A percentile compares a stretch with the other conserved stretches of the same genome.
Evolutionary conservation across 1,284 basidiomycete species (phyloP).

Genomic region (Hymenochaete sp.): DNA sequence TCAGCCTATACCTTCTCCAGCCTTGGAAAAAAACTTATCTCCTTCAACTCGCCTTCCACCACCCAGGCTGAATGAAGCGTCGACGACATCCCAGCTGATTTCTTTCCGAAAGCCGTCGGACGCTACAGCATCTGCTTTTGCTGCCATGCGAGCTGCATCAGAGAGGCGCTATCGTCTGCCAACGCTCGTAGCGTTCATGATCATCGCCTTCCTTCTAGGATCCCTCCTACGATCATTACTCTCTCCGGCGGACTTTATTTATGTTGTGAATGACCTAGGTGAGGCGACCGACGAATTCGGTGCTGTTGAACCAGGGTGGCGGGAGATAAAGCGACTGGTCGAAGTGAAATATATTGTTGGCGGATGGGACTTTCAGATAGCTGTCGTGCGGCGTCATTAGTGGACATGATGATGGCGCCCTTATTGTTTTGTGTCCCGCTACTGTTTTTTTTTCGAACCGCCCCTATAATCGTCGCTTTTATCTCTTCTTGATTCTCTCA

Average conservation of each 20-base stretch:
- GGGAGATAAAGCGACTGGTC: slow-evolving; percentile 72
- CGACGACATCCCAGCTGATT: neutral
- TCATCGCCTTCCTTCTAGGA: slow-evolving; percentile 88
- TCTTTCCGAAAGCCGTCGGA: too few relatives aligned
- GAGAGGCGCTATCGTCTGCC: slow-evolving; percentile 38
- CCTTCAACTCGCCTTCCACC: neutral
- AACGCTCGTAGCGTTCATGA: slow-evolving; percentile 66
- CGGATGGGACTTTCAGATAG: slow-evolving; percentile 77
- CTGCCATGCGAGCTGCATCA: slow-evolving; percentile 7
- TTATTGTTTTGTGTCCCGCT: neutral
- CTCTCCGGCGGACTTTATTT: slow-evolving; percentile 88
- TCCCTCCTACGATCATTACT: slow-evolving; percentile 82
- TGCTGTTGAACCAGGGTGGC: slow-evolving; percentile 50
- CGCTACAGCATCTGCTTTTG: slow-evolving; percentile 3
- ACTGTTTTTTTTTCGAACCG: too few relatives aligned
- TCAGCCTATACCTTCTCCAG: neutral
- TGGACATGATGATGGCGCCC: neutral
- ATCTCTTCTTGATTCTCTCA: neutral
- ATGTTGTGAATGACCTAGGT: slow-evolving; percentile 51
- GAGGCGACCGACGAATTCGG: slow-evolving; percentile 34
- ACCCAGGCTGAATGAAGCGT: neutral
- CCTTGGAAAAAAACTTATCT: neutral
- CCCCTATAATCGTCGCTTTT: neutral
- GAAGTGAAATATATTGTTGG: slow-evolving; percentile 72
- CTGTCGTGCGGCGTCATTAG: slow-evolving; percentile 64